phyloP scores from a whole-genome alignment of 1,284 basidiomycete genomes.

The Inonotus hispidus region DNA sequence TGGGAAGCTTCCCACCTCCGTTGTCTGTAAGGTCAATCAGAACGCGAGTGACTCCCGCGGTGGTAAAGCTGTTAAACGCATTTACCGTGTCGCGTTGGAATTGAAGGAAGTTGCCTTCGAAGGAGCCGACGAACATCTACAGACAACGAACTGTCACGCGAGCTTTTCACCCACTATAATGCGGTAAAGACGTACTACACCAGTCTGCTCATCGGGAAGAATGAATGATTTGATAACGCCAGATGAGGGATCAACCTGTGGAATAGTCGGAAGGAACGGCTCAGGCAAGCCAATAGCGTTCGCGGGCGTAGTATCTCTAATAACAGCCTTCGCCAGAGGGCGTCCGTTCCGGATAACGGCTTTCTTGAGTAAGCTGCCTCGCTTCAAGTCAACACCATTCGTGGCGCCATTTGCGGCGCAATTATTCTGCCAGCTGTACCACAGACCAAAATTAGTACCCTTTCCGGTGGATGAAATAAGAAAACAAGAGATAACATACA shows the following conservation, averaged over 20 bases:
- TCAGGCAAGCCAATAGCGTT: slow-evolving; percentile 44
- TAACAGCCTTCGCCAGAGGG: slow-evolving; percentile 33
- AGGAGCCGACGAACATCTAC: slow-evolving; percentile 60
- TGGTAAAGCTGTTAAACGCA: slow-evolving; percentile 42
- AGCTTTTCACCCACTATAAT: neutral
- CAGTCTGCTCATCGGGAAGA: slow-evolving; percentile 52
- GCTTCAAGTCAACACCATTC: slow-evolving; percentile 50
- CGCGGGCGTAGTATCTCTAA: slow-evolving; percentile 39
- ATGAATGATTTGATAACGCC: slow-evolving; percentile 58
- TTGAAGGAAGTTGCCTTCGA: slow-evolving; percentile 42
- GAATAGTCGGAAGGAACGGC: slow-evolving; percentile 44
- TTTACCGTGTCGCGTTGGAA: slow-evolving; percentile 51
- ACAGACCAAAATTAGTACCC: neutral
- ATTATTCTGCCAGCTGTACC: slow-evolving; percentile 50
- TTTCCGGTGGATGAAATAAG: neutral
- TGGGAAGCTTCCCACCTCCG: slow-evolving; percentile 36
- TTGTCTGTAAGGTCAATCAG: slow-evolving; percentile 60
- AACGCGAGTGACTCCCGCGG: slow-evolving; percentile 43
- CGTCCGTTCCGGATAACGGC: slow-evolving; percentile 22
- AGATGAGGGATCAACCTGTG: slow-evolving; percentile 39
- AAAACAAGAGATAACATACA: slow-evolving; percentile 34
- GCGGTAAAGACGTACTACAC: slow-evolving; percentile 40
- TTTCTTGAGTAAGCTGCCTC: slow-evolving; percentile 15
- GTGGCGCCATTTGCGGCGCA: slow-evolving; percentile 49
- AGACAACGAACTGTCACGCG: neutral